Base-by-base conservation (phyloP, 2,329 filamentous ascomycete genomes). In the Aureobasidium sp. region DNA sequence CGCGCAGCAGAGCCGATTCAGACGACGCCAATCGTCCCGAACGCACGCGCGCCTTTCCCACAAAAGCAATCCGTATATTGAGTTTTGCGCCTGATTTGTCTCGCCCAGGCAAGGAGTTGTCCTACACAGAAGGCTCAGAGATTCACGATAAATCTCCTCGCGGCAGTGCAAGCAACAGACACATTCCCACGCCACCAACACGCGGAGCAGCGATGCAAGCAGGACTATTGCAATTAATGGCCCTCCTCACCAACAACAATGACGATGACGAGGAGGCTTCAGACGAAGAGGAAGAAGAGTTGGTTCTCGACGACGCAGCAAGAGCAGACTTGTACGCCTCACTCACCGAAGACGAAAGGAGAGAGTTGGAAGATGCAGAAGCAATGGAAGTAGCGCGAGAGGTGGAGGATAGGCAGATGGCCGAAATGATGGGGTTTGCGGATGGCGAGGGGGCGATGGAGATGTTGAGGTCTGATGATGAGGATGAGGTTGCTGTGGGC, bases 1-100 rank as follows among this genome's bases (percentile, higher is more conserved):
- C 22, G 22, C 44, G 52, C 9, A 42, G 15, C 5, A 36, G 48
- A 55, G 17, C 34, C 6, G 27, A 20, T 1, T 29, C 36, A 2
- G 15, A 61, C 39, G 29, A 64, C 15, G 44, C 11, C 31, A 34
- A 20, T 6, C 52, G 15, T 34, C 1, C 29, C 44, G 61, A 36
- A 14, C 65, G 67, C 27, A 63, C 69, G 17, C 71, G 73, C 8
- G 71, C 75, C 27, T 74, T 76, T 56, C 71, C 74, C 0, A 76
- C 73, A 14, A 77, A 77, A 64, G 67, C 72, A 1, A 75, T 78
- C n/a, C 73, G 76, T 1, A 68, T 76, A 25, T 48, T 78, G 44
- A 74, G 69, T 62, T 62, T 78, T 22, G 72, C 74, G 1, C 76
- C 76, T 17, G 48, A 65, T 12, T 39, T 61, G 14, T 53, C 47